Evolutionary conservation across 176 grass and related monocot species (phyloP).

Genomic region (Dendrocalamus sinicus): DNA sequence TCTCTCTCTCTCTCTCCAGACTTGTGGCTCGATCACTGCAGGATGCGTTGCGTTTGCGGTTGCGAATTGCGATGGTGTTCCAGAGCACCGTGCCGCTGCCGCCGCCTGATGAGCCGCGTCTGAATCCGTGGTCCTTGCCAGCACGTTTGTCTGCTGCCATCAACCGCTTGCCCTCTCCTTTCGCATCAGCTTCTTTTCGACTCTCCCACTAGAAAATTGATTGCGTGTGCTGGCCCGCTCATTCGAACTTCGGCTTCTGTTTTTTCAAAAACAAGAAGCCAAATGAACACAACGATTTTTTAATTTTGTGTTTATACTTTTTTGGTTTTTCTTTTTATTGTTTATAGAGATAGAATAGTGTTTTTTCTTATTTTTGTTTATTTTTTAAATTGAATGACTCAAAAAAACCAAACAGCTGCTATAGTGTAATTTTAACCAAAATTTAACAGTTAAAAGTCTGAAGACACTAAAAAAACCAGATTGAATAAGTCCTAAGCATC

Average conservation of each 20-base stretch:
- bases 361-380: too few species aligned
- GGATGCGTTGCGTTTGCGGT: background rate
- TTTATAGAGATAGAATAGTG: too few species aligned
- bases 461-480: too few species aligned
- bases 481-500: background rate
- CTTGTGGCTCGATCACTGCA: background rate
- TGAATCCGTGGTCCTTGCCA: slow-evolving; percentile 12
- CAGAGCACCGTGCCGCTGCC: slow-evolving; percentile 34
- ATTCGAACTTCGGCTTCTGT: too few species aligned
- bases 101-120: background rate
- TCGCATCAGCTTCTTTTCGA: background rate
- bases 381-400: too few species aligned
- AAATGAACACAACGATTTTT: too few species aligned
- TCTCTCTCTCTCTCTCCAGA: background rate
- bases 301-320: too few species aligned
- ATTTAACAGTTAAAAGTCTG: too few species aligned
- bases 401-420: accelerated
- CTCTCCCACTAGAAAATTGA: background rate
- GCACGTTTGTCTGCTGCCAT: background rate
- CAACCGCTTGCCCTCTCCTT: background rate
- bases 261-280: too few species aligned
- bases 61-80: background rate
- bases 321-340: too few species aligned
- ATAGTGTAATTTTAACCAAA: too few species aligned
- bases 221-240: background rate